Conservation (phyloP, 306 rosid species). For the Biancaea sappan region DNA sequence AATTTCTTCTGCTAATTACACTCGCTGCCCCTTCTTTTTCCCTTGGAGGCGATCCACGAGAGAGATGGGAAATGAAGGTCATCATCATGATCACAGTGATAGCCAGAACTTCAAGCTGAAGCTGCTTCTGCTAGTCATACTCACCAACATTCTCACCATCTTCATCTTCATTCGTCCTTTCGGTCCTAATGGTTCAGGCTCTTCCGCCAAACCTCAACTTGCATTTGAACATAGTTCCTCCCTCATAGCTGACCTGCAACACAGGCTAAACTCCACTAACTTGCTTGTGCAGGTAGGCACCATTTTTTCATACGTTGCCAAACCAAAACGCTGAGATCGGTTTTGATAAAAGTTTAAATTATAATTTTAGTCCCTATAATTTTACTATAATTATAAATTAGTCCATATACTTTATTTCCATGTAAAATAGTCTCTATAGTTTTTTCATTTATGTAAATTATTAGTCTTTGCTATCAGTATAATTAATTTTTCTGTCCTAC, state of each 20-base stretch:
- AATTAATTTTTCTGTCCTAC: no score
- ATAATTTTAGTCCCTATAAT: no score
- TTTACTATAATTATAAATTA: no score
- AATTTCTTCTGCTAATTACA: constrained; percentile 16
- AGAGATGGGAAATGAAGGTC: constrained; percentile 45
- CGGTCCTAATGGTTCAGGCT: constrained; percentile 28
- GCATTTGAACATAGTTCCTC: constrained; percentile 36
- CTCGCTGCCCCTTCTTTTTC: not conserved
- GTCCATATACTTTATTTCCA: no score
- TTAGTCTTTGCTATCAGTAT: no score
- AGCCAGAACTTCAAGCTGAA: constrained; percentile 39
- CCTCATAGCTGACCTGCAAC: constrained; percentile 41
- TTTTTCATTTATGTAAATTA: no score
- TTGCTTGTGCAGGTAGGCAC: constrained; percentile 50
- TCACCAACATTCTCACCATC: constrained; percentile 49
- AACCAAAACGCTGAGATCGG: no score
- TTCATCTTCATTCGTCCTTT: constrained; percentile 48
- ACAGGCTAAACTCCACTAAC: constrained; percentile 50
- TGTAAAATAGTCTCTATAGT: no score
- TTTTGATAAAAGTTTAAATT: no score
- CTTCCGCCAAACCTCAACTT: constrained; percentile 46
- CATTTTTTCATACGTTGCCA: no score
- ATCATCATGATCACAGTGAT: constrained; percentile 29
- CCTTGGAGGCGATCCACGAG: not conserved
- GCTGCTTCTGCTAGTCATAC: constrained; percentile 35